Percentiles rank a stretch among this genome's conserved stretches.
phyloP scores from a whole-genome alignment of 2,329 filamentous ascomycete species.

The Fusarium sp. region DNA sequence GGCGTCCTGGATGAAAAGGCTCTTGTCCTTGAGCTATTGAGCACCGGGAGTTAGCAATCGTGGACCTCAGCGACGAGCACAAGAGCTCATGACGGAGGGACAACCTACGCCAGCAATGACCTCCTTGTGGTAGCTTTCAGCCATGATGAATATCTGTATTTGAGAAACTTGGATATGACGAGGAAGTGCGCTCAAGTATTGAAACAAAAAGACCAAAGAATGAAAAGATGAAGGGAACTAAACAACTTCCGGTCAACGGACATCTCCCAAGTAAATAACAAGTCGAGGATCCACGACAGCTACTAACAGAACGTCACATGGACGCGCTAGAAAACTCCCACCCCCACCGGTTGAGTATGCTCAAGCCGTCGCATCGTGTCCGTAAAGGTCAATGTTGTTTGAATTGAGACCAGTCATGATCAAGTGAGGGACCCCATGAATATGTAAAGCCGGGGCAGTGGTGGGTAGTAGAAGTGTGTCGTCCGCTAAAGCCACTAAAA shows the following conservation, averaged over 20 bases:
- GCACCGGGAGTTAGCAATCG: conserved; percentile 25
- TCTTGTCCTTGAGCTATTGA: conserved; percentile 45
- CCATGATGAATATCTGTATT: conserved; percentile 38
- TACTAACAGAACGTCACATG: conserved; percentile 45
- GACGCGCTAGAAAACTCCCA: conserved; percentile 30
- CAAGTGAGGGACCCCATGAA: conserved; percentile 10
- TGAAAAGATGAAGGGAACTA: background rate
- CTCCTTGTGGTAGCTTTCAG: conserved; percentile 48
- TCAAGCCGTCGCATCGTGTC: conserved; percentile 10
- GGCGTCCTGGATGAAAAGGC: conserved; percentile 48
- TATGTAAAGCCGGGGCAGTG: background rate
- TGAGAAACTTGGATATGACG: background rate
- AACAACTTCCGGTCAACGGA: conserved; percentile 16
- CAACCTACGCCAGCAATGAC: conserved; percentile 44
- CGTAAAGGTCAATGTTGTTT: conserved; percentile 7
- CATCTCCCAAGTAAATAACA: conserved; percentile 26
- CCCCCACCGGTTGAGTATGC: conserved; percentile 35
- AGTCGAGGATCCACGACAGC: conserved; percentile 31
- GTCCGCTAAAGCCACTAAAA: conserved; percentile 15
- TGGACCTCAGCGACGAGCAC: conserved; percentile 1
- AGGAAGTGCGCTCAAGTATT: conserved; percentile 16
- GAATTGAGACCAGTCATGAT: conserved; percentile 17
- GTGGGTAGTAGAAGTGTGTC: conserved; percentile 1
- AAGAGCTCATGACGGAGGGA: conserved; percentile 36
- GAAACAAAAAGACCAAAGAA: conserved; percentile 5